phyloP scores from a whole-genome alignment of 768 basidiomycete species.

The Mycena vitilis region DNA sequence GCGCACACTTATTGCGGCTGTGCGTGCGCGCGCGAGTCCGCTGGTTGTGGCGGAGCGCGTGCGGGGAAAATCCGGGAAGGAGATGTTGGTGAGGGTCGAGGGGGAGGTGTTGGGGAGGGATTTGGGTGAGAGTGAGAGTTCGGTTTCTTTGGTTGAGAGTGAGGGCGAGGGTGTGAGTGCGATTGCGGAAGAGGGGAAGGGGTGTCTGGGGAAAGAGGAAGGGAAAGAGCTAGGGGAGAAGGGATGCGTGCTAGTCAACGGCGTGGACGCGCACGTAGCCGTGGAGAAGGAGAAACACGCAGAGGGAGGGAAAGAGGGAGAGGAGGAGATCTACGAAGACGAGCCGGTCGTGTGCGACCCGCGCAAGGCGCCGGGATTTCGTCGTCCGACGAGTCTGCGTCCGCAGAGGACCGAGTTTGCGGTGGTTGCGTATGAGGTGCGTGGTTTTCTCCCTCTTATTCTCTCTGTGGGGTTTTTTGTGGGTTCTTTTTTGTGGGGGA shows the following conservation, averaged over 20 bases:
- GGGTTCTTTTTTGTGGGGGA: neutral
- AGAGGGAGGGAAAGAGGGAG: conserved; percentile 40
- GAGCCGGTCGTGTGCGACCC: conserved; percentile 41
- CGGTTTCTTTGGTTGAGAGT: conserved; percentile 58
- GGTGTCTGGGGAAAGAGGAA: conserved; percentile 46
- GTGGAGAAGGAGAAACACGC: neutral
- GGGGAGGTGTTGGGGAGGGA: conserved; percentile 61
- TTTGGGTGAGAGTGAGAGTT: too few species aligned
- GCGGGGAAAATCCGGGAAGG: conserved; percentile 73
- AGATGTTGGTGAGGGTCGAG: conserved; percentile 62
- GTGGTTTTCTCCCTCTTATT: neutral
- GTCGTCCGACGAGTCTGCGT: conserved; percentile 41
- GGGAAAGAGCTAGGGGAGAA: conserved; percentile 47
- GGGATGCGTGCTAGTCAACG: conserved; percentile 44
- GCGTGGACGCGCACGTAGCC: neutral
- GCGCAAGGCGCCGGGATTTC: conserved; percentile 35
- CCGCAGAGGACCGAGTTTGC: conserved; percentile 43
- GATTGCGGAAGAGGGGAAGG: conserved; percentile 48
- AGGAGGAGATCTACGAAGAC: conserved; percentile 32
- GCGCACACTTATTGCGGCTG: conserved; percentile 53
- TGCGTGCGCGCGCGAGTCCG: conserved; percentile 47
- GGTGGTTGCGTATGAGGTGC: conserved; percentile 33
- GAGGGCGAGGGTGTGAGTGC: conserved; percentile 64
- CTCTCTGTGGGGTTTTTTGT: neutral
- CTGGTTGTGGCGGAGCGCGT: conserved; percentile 56